Evolutionary conservation across 2,329 filamentous ascomycete genomes (phyloP), one percentile per base, ranked within the genome.

Genomic region (Herpotrichia juniperi): DNA sequence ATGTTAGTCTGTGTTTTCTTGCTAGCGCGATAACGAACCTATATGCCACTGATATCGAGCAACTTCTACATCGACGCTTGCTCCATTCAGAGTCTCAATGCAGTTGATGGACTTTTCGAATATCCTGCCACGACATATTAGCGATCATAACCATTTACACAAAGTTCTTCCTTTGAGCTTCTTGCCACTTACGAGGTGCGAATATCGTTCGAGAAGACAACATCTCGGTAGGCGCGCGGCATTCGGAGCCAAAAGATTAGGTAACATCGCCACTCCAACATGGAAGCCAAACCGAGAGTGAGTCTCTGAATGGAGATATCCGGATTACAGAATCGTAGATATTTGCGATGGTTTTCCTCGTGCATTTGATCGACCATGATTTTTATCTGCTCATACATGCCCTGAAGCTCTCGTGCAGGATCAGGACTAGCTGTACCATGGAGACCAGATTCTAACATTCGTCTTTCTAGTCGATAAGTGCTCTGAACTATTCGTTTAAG

Each of bases 31-130:
- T 12, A 22, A 42, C 57, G 19, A 45, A 68, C 69, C 67, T 46
- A 74, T 72, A 45, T 75, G 72, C 72, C 72, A 75, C 19, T 69
- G 70, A 42, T 73, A 75, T 2, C 66, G 67, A 42, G 68, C 71
- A 10, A 65, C 69, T 19, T 74, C 67, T 3, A 68, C 63, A 52
- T 74, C 72, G 14, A 67, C 57, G 4, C 64, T 64, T 2, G 71
- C 69, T 22, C 61, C 61, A 39, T 74, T 74, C 12, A 74, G 51
- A 0, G 70, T 68, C 43, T 74, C 71, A 30, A 74, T 68, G 24
- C 67, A 68, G 25, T 68, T 73, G n/a, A 74, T 59, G 1, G 71
- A 74, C 31, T 74, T 73, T 28, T 72, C 67, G 26, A 74, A 74
- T 16, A 74, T 74, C 1, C 71, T 74, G 32, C 34, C 4, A 32